These are phyloP conservation scores for Trichosporon faecale DNA, from an alignment of 1,284 basidiomycete species.

Conservation along the genomic window DNA sequence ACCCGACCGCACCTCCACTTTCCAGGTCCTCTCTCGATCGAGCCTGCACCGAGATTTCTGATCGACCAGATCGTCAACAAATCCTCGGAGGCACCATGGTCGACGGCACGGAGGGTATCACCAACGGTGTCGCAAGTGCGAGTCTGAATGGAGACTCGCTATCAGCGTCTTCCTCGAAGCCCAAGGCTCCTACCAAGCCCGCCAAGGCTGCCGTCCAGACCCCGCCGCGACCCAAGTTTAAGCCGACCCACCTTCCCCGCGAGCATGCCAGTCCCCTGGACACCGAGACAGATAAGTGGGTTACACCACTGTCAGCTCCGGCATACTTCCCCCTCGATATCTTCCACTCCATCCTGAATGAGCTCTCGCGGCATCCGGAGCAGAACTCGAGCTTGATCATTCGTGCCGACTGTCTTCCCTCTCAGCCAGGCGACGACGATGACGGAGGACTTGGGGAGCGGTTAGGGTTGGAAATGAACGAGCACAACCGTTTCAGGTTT, in stretches of 20 bases:
- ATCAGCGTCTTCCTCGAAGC: not conserved
- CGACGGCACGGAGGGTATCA: not conserved
- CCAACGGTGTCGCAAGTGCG: not conserved
- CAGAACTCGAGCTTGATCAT: slow-evolving; percentile 48
- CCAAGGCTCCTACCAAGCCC: not conserved
- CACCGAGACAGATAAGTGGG: slow-evolving; percentile 21
- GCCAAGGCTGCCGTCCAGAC: slow-evolving; percentile 9
- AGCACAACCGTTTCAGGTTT: slow-evolving; percentile 35
- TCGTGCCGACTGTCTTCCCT: slow-evolving; percentile 37
- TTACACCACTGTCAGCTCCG: slow-evolving; percentile 27
- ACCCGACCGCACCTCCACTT: not conserved
- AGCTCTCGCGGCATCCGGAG: slow-evolving; percentile 47
- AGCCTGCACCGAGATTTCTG: not conserved
- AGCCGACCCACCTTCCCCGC: slow-evolving; percentile 20
- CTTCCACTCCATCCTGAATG: slow-evolving; percentile 39
- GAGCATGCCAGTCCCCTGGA: slow-evolving; percentile 13
- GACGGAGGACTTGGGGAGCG: slow-evolving; percentile 15
- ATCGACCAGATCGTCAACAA: not conserved
- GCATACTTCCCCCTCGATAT: slow-evolving; percentile 38
- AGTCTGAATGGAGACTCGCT: not conserved
- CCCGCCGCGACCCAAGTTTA: slow-evolving; percentile 24
- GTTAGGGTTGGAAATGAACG: slow-evolving; percentile 29
- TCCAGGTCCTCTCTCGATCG: not conserved
- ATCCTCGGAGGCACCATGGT: not conserved
- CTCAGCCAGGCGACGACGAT: slow-evolving; percentile 8